Conservation (phyloP, 148 eudicot species). For the Fagopyrum homotropicum region DNA sequence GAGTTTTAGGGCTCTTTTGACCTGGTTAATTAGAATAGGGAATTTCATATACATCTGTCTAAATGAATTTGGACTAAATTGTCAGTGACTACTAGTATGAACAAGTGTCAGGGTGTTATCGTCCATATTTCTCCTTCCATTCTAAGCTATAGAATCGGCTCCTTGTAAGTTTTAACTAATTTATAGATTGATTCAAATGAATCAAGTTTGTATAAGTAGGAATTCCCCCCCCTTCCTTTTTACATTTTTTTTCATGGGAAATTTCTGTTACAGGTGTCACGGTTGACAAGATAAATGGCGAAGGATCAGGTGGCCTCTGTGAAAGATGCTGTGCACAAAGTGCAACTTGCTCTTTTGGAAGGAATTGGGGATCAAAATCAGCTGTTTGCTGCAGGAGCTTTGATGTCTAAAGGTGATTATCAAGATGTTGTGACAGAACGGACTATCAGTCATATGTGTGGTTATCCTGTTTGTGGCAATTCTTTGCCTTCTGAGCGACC, state of each 20-base stretch:
- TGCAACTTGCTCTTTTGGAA: conserved; percentile 63
- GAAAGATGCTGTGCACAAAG: conserved; percentile 59
- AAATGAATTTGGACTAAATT: no score
- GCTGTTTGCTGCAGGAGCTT: conserved; percentile 60
- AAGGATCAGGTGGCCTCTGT: conserved; percentile 30
- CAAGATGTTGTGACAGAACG: conserved; percentile 78
- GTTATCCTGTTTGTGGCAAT: conserved; percentile 76
- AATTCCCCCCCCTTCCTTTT: neutral
- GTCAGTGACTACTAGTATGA: no score
- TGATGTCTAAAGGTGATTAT: conserved; percentile 62
- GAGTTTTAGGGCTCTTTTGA: no score
- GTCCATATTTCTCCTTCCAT: neutral
- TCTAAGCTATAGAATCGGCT: neutral
- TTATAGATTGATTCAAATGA: neutral
- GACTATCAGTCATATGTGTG: conserved; percentile 58
- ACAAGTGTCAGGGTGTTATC: no score
- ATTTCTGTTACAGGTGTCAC: neutral
- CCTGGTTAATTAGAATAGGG: no score
- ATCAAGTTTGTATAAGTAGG: neutral
- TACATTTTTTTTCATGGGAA: neutral
- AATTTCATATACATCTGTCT: no score
- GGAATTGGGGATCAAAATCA: conserved; percentile 59
- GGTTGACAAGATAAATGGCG: conserved; percentile 28
- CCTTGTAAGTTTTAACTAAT: neutral
- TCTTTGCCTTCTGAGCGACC: conserved; percentile 48